These are phyloP conservation scores for Fusarium sp. DNA, from an alignment of 2,329 filamentous ascomycete species.

Conservation along the genomic window DNA sequence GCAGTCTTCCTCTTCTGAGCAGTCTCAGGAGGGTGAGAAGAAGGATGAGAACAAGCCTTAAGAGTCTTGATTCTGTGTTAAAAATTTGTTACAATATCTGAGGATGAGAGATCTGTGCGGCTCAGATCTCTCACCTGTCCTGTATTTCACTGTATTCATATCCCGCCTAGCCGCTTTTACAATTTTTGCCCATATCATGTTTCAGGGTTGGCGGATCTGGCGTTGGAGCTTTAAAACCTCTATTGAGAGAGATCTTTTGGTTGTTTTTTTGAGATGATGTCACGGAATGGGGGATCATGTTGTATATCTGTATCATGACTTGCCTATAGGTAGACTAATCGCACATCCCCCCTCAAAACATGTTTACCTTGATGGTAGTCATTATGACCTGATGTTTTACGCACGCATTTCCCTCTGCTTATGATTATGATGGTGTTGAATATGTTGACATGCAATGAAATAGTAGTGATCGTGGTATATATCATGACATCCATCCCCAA, in stretches of 20 bases:
- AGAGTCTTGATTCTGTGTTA: conserved; percentile 45
- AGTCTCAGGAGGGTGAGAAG: conserved; percentile 75
- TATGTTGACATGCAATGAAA: background rate
- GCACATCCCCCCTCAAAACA: conserved; percentile 65
- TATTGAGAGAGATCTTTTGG: conserved; percentile 52
- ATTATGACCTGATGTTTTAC: background rate
- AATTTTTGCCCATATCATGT: conserved; percentile 58
- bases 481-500: conserved; percentile 44
- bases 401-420: background rate
- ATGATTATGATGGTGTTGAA: too few relatives aligned
- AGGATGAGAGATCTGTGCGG: conserved; percentile 47
- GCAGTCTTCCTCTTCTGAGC: conserved; percentile 58
- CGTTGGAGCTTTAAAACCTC: conserved; percentile 63
- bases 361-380: background rate
- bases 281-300: conserved; percentile 54
- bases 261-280: conserved; percentile 59
- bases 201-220: conserved; percentile 57
- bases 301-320: conserved; percentile 56
- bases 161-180: conserved; percentile 50
- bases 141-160: conserved; percentile 65
- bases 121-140: conserved; percentile 48
- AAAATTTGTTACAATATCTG: conserved; percentile 45
- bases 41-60: conserved; percentile 78
- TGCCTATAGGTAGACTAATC: conserved; percentile 61
- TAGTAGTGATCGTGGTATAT: background rate